These are phyloP conservation scores for Eudorina sp. DNA, from an alignment of 139 green algal genomes.

Conservation along the genomic window DNA sequence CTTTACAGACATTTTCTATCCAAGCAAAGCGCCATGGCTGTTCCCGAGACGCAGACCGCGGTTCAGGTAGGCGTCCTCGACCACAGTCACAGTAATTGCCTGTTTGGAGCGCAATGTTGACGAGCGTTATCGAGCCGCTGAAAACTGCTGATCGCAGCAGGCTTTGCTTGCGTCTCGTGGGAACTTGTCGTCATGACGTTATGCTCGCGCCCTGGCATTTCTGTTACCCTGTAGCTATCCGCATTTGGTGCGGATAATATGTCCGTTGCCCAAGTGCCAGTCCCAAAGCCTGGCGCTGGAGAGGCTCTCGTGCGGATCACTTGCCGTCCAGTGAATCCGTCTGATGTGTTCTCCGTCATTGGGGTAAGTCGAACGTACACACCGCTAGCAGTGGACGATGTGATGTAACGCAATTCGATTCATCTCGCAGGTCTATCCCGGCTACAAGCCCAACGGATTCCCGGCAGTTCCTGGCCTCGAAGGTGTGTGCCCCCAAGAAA, in stretches of 20 bases:
- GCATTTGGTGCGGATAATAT: conserved; percentile 12
- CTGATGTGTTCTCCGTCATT: conserved; percentile 57
- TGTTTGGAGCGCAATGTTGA: too few species aligned
- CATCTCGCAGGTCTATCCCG: conserved; percentile 63
- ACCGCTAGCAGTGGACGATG: too few species aligned
- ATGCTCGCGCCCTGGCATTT: too few species aligned
- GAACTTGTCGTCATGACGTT: too few species aligned
- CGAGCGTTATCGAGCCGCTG: too few species aligned
- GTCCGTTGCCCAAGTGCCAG: background rate
- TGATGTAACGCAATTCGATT: too few species aligned
- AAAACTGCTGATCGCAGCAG: too few species aligned
- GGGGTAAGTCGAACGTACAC: conserved; percentile 14
- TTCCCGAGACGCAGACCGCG: background rate
- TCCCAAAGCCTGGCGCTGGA: conserved; percentile 15
- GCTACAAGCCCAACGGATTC: conserved; percentile 49
- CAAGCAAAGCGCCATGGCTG: background rate
- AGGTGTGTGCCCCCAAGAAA: conserved; percentile 55
- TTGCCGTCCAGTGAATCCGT: conserved; percentile 58
- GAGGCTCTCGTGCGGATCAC: conserved; percentile 46
- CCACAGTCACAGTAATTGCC: background rate
- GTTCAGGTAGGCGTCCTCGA: background rate
- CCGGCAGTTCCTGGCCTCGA: conserved; percentile 58
- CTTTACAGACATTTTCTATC: background rate
- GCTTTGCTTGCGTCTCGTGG: too few species aligned
- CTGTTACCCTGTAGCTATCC: background rate